phyloP scores from a whole-genome alignment of 352 stramenopile species.

The Phytophthora cryptogea region DNA sequence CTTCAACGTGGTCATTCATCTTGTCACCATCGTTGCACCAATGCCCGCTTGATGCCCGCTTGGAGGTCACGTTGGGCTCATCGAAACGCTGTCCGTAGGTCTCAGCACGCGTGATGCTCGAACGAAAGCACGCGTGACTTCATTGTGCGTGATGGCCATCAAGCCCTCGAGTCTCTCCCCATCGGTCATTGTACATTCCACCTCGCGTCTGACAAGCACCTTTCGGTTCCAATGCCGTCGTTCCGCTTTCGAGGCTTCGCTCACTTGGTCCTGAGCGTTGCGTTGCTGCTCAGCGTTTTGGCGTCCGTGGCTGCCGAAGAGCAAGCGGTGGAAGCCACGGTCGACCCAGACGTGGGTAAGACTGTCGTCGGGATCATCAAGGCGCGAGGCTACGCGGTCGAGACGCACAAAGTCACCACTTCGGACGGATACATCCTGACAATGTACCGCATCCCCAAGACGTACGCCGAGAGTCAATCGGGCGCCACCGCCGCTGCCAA shows the following conservation, averaged over 20 bases:
- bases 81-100: conserved; percentile 7
- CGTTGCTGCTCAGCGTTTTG: conserved; percentile 16
- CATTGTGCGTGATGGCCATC: background rate
- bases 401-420: conserved; percentile 53
- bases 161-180: background rate
- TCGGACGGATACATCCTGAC: conserved; percentile 58
- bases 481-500: conserved; percentile 21
- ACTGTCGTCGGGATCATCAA: conserved; percentile 30
- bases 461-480: conserved; percentile 45
- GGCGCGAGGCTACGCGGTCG: conserved; percentile 45
- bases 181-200: conserved; percentile 17
- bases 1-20: conserved; percentile 1
- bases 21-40: conserved; percentile 18
- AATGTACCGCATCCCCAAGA: conserved; percentile 58
- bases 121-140: background rate
- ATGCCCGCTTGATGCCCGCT: conserved; percentile 1
- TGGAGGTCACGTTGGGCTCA: conserved; percentile 14
- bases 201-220: conserved; percentile 7
- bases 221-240: conserved; percentile 1
- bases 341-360: conserved; percentile 31
- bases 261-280: conserved; percentile 12
- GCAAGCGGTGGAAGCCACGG: conserved; percentile 20
- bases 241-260: background rate
- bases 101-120: background rate
- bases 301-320: conserved; percentile 13